A percentile compares a stretch with the other conserved stretches of the same genome.
Evolutionary conservation across 2,329 filamentous ascomycete genomes (phyloP).

Genomic region (Fusarium sororula): DNA sequence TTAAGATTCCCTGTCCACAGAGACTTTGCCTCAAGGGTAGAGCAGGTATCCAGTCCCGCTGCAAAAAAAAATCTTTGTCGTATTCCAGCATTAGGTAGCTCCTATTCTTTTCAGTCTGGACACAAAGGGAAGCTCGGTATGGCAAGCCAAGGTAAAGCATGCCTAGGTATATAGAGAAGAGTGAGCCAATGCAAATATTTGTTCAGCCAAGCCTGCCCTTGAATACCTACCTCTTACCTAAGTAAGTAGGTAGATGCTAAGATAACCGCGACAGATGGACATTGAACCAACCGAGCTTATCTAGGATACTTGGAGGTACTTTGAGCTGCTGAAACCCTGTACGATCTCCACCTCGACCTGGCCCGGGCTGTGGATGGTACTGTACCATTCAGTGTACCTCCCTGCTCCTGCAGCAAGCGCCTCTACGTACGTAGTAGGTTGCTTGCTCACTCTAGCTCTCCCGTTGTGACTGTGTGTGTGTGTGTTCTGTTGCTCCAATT

Average conservation of each 20-base stretch:
- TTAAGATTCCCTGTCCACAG: neutral
- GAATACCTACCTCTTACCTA: no score
- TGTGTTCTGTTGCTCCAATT: conserved; percentile 3
- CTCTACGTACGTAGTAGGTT: neutral
- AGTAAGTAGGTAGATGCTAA: neutral
- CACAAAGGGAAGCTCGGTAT: neutral
- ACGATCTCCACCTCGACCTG: conserved; percentile 16
- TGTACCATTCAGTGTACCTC: conserved; percentile 14
- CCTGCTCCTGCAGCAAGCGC: conserved; percentile 15
- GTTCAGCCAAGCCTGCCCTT: neutral
- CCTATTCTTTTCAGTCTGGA: neutral
- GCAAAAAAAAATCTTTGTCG: neutral
- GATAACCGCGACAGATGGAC: conserved; percentile 5
- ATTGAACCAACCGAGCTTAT: neutral
- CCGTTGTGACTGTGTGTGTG: neutral
- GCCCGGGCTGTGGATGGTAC: conserved; percentile 11
- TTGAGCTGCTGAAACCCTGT: neutral
- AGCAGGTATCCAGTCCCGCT: neutral
- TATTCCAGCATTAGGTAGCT: neutral
- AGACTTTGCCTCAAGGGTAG: neutral
- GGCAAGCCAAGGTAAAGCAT: neutral
- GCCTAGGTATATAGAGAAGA: neutral
- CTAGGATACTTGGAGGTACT: conserved; percentile 17
- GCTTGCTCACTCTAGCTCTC: conserved; percentile 1
- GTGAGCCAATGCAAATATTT: neutral